Conservation (phyloP, 2,329 filamentous ascomycete genomes). For the Paraphaeosphaeria sporulosa region DNA sequence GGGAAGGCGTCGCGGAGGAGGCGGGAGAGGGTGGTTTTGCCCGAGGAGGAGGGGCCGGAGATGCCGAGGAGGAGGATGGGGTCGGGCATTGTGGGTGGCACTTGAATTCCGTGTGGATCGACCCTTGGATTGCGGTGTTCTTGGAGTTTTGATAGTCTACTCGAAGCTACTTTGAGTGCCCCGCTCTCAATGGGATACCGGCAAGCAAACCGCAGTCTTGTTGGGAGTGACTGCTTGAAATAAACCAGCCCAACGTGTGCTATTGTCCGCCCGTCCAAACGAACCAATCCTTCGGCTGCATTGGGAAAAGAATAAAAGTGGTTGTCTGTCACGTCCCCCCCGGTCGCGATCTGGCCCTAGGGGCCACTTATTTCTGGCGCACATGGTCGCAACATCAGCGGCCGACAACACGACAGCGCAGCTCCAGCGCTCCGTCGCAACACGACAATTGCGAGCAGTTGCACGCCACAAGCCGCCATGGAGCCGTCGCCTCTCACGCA, state of each 20-base stretch:
- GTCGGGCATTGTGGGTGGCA: conserved; percentile 5
- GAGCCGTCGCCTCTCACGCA: conserved; percentile 93
- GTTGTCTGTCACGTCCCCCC: conserved; percentile 14
- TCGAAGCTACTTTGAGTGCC: not conserved
- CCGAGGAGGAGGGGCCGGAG: conserved; percentile 89
- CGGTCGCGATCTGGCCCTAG: conserved; percentile 16
- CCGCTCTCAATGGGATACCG: not conserved
- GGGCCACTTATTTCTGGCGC: conserved; percentile 18
- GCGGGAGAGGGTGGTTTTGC: conserved; percentile 92
- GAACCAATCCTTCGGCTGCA: not conserved
- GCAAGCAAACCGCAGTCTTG: too few relatives aligned
- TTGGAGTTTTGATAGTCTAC: too few relatives aligned
- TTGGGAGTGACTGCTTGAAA: too few relatives aligned
- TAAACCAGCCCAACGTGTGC: not conserved
- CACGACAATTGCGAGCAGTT: not conserved
- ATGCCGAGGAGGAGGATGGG: conserved; percentile 73
- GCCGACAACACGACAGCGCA: conserved; percentile 1
- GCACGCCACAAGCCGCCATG: conserved; percentile 63
- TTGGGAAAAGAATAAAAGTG: conserved; percentile 14
- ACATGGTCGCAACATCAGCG: conserved; percentile 2
- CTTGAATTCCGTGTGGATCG: too few relatives aligned
- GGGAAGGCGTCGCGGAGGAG: conserved; percentile 84
- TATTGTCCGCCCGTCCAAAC: not conserved
- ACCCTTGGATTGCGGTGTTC: too few relatives aligned
- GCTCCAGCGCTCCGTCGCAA: conserved; percentile 6